Evolutionary conservation across 441 rosid species (phyloP), one percentile per base, ranked within the genome.

Genomic region (Geranium incanum): DNA sequence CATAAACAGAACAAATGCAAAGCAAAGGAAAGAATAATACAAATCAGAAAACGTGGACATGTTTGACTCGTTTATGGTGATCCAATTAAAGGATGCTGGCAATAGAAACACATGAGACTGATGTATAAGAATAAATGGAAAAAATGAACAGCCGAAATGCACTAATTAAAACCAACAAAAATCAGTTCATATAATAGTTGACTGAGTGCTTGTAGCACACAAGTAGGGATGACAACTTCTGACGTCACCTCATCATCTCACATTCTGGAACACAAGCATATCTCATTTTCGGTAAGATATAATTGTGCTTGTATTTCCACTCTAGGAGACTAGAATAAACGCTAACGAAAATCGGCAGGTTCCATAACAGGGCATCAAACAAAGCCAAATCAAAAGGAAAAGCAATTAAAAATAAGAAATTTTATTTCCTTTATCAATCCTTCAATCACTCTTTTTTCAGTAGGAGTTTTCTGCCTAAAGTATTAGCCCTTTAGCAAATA

Each of bases 1-100:
- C 63, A 50, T 77, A 52, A 65, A 62, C 36, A 62, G 6, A 3
- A 36, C 45, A 13, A 37, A 66, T 15, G 41, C 18, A 28, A 66
- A 13, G 11, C 39, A 6, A 36, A 3, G 68, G 21, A 28, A 3
- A 8, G 1, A 23, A 63, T 36, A 62, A 23, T 62, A 19, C 36
- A 62, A 63, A 13, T 33, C 4, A 33, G 39, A 64, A 59, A 59
- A 0, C 18, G 8, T 6, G 64, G 64, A 3, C 64, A 6, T 18
- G 64, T 18, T 59, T 16, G 18, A 21, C 64, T 59, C 64, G 19
- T 19, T 18, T 19, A 7, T 18, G 33, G 12, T 7, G 64, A 59
- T 59, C 12, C 11, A 59, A 59, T 59, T 19, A 59, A 21, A 59
- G 64, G 12, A 59, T 21, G 66, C 6, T 60, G 12, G 12, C 36